A percentile compares a stretch with the other conserved stretches of the same genome.
Evolutionary conservation across 106 monocot species (phyloP).

Genomic region (Dendrobium chrysotoxum): DNA sequence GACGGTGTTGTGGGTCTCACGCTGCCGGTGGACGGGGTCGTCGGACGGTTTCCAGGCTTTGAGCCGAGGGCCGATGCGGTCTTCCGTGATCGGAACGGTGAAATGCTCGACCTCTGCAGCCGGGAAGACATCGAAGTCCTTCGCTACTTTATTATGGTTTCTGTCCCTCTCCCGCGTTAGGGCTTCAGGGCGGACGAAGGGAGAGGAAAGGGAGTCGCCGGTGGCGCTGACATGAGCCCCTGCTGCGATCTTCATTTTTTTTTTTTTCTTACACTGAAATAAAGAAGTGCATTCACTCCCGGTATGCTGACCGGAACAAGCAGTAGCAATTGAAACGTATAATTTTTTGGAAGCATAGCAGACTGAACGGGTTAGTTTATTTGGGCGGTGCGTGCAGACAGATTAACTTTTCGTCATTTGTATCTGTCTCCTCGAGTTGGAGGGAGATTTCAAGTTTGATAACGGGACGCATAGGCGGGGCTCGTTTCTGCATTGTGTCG

Average conservation of each 20-base stretch:
- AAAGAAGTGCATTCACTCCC: background rate
- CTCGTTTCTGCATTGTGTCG: too few species aligned
- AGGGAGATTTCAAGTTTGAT: background rate
- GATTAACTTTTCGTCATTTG: background rate
- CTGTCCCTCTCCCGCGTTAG: background rate
- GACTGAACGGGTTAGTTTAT: background rate
- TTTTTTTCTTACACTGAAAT: background rate
- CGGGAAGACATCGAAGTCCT: slow-evolving; percentile 33
- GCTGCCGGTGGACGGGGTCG: slow-evolving; percentile 34
- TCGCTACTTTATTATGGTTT: background rate
- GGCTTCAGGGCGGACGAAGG: background rate
- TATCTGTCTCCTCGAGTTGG: background rate
- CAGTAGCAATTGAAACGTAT: background rate
- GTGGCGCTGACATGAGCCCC: background rate
- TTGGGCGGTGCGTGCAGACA: background rate
- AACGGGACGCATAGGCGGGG: too few species aligned
- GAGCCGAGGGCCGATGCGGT: slow-evolving; percentile 12
- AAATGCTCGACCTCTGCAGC: slow-evolving; percentile 71
- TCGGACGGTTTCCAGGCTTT: slow-evolving; percentile 31
- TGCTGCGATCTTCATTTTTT: too few species aligned
- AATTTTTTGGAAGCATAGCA: background rate
- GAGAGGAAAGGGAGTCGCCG: too few species aligned
- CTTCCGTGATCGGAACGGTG: slow-evolving; percentile 74
- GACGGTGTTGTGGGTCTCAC: slow-evolving; percentile 15
- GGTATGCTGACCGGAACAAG: background rate